phyloP scores from a whole-genome alignment of 176 grass and related monocot genomes.

The Lolium rigidum region DNA sequence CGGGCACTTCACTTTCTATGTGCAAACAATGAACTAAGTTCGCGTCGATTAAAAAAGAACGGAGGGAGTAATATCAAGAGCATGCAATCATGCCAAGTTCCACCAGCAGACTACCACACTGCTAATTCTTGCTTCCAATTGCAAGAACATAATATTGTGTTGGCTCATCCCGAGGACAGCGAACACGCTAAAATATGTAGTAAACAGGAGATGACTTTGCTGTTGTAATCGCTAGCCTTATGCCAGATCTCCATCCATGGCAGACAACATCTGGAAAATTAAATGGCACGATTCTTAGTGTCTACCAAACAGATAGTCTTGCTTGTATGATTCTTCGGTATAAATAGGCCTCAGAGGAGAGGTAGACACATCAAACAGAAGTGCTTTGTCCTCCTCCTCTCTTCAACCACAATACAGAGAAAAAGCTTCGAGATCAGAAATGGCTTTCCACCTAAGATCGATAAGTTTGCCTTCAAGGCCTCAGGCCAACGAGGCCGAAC shows the following conservation, averaged over 20 bases:
- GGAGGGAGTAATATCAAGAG: too few species aligned
- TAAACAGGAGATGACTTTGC: not conserved
- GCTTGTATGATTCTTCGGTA: not conserved
- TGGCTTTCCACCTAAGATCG: constrained; percentile 36
- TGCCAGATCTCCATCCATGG: not conserved
- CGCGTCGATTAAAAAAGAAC: too few species aligned
- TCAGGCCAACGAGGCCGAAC: not conserved
- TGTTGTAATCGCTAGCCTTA: not conserved
- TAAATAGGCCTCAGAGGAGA: constrained; percentile 26
- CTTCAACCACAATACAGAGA: not conserved
- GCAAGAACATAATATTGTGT: too few species aligned
- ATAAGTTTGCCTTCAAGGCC: constrained; percentile 20
- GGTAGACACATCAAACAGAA: constrained; percentile 14
- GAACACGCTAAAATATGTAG: not conserved
- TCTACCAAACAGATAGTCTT: not conserved
- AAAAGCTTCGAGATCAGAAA: not conserved
- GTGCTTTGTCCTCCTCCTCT: not conserved
- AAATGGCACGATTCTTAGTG: not conserved
- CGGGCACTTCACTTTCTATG: too few species aligned
- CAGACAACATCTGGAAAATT: too few species aligned
- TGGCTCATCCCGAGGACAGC: too few species aligned
- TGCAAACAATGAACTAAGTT: too few species aligned
- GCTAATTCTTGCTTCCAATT: too few species aligned
- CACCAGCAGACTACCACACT: too few species aligned
- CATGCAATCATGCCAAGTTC: too few species aligned